A percentile compares a stretch with the other conserved stretches of the same genome.
phyloP scores from a whole-genome alignment of 169 alveolate species.

The Haemoproteus tartakovskyi region DNA sequence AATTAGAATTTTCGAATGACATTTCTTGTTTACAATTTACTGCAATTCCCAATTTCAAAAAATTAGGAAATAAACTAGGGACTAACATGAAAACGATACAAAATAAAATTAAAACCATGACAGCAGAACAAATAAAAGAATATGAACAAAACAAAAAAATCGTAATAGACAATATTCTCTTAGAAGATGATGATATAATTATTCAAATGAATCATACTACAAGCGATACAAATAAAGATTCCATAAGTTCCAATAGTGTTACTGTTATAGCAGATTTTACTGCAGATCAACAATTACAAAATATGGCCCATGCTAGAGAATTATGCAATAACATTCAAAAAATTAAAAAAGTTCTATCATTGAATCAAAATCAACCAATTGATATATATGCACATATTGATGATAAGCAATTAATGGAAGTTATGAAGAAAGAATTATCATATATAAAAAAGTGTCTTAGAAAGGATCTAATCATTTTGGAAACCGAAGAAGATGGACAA shows the following conservation, averaged over 20 bases:
- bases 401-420: background rate
- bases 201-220: slow-evolving; percentile 73
- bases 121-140: slow-evolving; percentile 43
- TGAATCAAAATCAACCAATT: slow-evolving; percentile 24
- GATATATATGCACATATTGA: slow-evolving; percentile 13
- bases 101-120: slow-evolving; percentile 72
- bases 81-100: slow-evolving; percentile 80
- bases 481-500: background rate
- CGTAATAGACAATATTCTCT: slow-evolving; percentile 73
- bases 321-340: slow-evolving; percentile 80
- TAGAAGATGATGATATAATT: slow-evolving; percentile 76
- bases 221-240: slow-evolving; percentile 66
- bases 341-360: slow-evolving; percentile 70
- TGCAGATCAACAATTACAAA: slow-evolving; percentile 72
- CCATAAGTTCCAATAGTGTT: slow-evolving; percentile 71
- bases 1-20: slow-evolving; percentile 76
- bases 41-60: slow-evolving; percentile 85
- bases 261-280: slow-evolving; percentile 77
- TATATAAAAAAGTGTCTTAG: slow-evolving; percentile 37
- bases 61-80: slow-evolving; percentile 85
- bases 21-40: slow-evolving; percentile 76
- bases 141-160: slow-evolving; percentile 62
- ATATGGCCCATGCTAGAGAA: slow-evolving; percentile 78
- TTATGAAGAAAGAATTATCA: slow-evolving; percentile 14
- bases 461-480: background rate